phyloP scores from a whole-genome alignment of 345 rosid species.

The Boechera retrofracta region DNA sequence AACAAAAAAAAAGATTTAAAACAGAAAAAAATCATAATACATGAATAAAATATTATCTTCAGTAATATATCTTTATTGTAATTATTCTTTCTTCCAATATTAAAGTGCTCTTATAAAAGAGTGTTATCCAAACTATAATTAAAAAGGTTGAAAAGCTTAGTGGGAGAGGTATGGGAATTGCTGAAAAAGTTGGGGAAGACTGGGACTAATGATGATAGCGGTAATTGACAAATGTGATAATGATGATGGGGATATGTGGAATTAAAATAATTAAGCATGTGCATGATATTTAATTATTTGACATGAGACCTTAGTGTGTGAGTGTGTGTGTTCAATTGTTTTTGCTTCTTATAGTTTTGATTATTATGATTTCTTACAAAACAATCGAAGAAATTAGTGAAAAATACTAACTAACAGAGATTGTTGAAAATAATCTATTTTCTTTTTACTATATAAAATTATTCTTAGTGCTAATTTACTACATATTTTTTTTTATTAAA shows the following conservation, averaged over 20 bases:
- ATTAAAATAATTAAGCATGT: constrained; percentile 71
- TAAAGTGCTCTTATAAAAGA: not conserved
- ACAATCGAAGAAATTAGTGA: not conserved
- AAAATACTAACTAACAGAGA: not conserved
- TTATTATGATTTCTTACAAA: not conserved
- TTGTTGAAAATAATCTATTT: not conserved
- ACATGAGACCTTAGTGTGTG: constrained; percentile 47
- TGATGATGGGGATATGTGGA: constrained; percentile 50
- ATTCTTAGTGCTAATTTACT: not conserved
- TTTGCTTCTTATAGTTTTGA: not conserved
- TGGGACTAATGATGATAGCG: not conserved
- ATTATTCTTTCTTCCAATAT: not conserved
- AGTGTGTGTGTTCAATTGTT: not conserved
- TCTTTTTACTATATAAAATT: not conserved
- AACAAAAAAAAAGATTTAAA: not conserved
- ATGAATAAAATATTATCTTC: not conserved
- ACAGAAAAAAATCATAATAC: too few species aligned
- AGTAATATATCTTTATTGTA: not conserved
- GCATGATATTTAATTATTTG: constrained; percentile 54
- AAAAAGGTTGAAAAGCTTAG: not conserved
- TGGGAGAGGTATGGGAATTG: not conserved
- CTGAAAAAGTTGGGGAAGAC: constrained; percentile 2
- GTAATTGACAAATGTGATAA: constrained; percentile 32
- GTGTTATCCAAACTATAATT: not conserved
- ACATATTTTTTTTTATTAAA: not conserved